A percentile compares a stretch with the other conserved stretches of the same genome.
Evolutionary conservation across 495 filamentous ascomycete species (phyloP).

Genomic region (Penicillium crystallinum): DNA sequence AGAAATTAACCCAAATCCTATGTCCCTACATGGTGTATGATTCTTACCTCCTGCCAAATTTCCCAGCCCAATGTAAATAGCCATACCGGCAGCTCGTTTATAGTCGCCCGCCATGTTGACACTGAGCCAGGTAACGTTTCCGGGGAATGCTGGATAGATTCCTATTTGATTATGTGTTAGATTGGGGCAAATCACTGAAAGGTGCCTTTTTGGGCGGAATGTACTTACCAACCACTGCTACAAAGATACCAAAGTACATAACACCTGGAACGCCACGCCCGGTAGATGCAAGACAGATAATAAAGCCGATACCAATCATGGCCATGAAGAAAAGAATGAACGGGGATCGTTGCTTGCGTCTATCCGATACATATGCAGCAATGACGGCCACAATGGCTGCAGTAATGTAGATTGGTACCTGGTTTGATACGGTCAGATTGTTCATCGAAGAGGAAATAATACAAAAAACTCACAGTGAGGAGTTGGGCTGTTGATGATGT

Average conservation of each 20-base stretch:
- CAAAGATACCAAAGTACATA: conserved; percentile 69
- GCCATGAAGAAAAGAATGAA: conserved; percentile 59
- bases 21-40: background rate
- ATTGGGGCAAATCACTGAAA: background rate
- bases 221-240: conserved; percentile 62
- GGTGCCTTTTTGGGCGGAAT: conserved; percentile 21
- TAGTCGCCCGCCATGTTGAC: conserved; percentile 69
- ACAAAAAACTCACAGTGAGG: conserved; percentile 43
- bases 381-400: conserved; percentile 55
- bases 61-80: conserved; percentile 67
- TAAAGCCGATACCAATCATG: conserved; percentile 61
- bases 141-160: conserved; percentile 49
- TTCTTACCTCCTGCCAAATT: conserved; percentile 57
- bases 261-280: conserved; percentile 51
- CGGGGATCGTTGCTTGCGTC: conserved; percentile 53
- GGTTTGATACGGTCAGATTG: background rate
- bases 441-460: background rate
- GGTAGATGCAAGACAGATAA: conserved; percentile 46
- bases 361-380: conserved; percentile 57
- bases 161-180: conserved; percentile 14
- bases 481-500: conserved; percentile 60
- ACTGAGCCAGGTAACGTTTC: conserved; percentile 64
- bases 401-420: conserved; percentile 57
- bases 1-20: conserved; percentile 4
- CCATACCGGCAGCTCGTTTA: conserved; percentile 69